Conservation (phyloP, 331 rosid species). For the Cydonia oblonga region DNA sequence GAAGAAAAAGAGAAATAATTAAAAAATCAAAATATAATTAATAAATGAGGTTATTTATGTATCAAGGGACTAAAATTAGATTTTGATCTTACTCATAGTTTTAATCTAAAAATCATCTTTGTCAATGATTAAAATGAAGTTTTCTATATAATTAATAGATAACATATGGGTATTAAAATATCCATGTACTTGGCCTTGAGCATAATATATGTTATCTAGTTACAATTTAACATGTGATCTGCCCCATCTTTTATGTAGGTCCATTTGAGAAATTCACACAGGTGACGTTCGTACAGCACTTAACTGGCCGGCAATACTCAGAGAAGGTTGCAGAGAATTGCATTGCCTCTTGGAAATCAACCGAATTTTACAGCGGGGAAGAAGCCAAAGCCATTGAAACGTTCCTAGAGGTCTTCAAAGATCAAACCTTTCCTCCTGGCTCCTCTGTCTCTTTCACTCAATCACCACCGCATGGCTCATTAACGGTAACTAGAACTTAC, state of each 20-base stretch:
- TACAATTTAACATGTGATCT: not conserved
- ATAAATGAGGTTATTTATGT: too few species aligned
- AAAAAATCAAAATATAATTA: too few species aligned
- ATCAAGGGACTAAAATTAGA: too few species aligned
- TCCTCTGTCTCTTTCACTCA: not conserved
- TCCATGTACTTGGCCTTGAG: too few species aligned
- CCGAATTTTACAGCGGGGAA: conserved; percentile 30
- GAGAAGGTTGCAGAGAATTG: conserved; percentile 55
- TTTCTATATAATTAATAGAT: too few species aligned
- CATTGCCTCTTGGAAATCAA: conserved; percentile 31
- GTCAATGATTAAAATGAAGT: too few species aligned
- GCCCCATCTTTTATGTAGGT: conserved; percentile 12
- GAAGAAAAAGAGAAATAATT: too few species aligned
- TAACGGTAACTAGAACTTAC: not conserved
- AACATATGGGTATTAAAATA: too few species aligned
- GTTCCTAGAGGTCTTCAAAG: not conserved
- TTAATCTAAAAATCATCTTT: too few species aligned
- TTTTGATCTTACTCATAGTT: too few species aligned
- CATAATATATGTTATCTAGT: too few species aligned
- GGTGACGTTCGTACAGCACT: conserved; percentile 27
- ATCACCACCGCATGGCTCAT: not conserved
- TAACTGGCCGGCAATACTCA: conserved; percentile 39
- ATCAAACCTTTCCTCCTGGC: not conserved
- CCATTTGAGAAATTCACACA: conserved; percentile 48
- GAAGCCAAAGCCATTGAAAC: conserved; percentile 43